Evolutionary conservation across 2,329 filamentous ascomycete species (phyloP), one percentile per base, ranked within the genome.

Genomic region (Sporothrix humicola): DNA sequence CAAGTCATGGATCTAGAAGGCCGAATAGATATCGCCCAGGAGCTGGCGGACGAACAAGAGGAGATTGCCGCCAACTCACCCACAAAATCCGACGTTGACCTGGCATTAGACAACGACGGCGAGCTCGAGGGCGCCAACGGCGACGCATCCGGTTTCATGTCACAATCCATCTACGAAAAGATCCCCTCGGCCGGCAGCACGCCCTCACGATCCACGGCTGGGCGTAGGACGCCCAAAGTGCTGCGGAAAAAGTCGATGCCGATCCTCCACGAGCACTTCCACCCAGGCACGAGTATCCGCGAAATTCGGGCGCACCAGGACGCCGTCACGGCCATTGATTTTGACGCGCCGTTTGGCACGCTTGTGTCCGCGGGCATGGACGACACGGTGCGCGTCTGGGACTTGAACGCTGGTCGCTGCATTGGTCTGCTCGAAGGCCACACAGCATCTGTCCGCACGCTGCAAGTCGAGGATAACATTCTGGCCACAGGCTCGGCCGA

Each of bases 401-500:
- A 99, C 82, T 85, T 99, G 76, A 98, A 96, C 79, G 92, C 93
- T 2, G 96, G 96, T 52, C 89, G 95, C 48, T 98, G 95, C 82
- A 95, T 97, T 79, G 96, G 96, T 37, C 85, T 93, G 78, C 86
- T 99, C 17, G 96, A 98, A 81, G 96, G 96, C 1, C 96, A 99
- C 82, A 92, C 97, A 15, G 96, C 95, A 8, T 98, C 96, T 0
- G 96, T 99, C 26, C 90, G 95, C 72, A 90, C 95, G 74, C 84
- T 99, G 66, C 96, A 99, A 80, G 93, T 99, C 0, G 93, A 98
- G 80, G 95, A 98, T 80, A 98, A 97, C 80, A 92, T 98, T 75
- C 90, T 98, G 42, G 95, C 95, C 6, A 98, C 96, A 1, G 96
- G 96, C 20, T 97, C 94, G 1, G 92, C 95, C 86, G 96, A 99